phyloP scores from a whole-genome alignment of 768 basidiomycete species.

The Asterophora parasitica region DNA sequence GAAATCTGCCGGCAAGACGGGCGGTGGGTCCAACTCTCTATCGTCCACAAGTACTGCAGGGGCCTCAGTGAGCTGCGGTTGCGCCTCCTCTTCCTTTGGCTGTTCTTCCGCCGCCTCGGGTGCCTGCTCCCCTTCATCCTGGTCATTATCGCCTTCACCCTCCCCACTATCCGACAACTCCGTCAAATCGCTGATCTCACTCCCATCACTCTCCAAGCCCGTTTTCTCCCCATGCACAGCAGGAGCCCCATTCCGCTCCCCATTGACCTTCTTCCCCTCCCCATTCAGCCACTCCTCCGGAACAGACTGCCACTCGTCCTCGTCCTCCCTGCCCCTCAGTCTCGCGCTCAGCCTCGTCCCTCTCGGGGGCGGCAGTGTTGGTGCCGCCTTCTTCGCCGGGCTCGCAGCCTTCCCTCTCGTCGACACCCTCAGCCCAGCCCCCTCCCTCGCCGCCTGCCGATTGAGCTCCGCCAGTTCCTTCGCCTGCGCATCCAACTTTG shows the following conservation, averaged over 20 bases:
- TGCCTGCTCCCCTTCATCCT: conserved; percentile 14
- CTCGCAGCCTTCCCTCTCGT: neutral
- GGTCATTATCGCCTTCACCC: conserved; percentile 10
- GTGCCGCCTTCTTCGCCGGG: conserved; percentile 6
- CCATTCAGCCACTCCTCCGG: conserved; percentile 68
- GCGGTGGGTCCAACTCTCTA: conserved; percentile 17
- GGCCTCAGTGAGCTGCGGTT: neutral
- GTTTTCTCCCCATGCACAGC: conserved; percentile 29
- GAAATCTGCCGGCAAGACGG: conserved; percentile 45
- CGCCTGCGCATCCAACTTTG: conserved; percentile 63
- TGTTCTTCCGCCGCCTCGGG: conserved; percentile 8
- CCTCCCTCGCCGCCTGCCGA: conserved; percentile 36
- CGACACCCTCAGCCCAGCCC: conserved; percentile 10
- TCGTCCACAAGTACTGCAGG: conserved; percentile 7
- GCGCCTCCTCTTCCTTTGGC: conserved; percentile 11
- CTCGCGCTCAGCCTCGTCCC: conserved; percentile 68
- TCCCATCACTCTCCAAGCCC: conserved; percentile 58
- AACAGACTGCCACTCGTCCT: conserved; percentile 77
- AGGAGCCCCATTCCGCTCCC: conserved; percentile 11
- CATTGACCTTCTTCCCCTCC: conserved; percentile 8
- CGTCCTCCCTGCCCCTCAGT: conserved; percentile 51
- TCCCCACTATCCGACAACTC: conserved; percentile 54
- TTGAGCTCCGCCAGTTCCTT: conserved; percentile 63
- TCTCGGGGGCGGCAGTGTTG: conserved; percentile 23
- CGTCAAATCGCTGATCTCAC: conserved; percentile 69